A percentile compares a stretch with the other conserved stretches of the same genome.
These are phyloP conservation scores for Cercophora samala DNA, from an alignment of 495 filamentous ascomycete genomes.

Conservation along the genomic window DNA sequence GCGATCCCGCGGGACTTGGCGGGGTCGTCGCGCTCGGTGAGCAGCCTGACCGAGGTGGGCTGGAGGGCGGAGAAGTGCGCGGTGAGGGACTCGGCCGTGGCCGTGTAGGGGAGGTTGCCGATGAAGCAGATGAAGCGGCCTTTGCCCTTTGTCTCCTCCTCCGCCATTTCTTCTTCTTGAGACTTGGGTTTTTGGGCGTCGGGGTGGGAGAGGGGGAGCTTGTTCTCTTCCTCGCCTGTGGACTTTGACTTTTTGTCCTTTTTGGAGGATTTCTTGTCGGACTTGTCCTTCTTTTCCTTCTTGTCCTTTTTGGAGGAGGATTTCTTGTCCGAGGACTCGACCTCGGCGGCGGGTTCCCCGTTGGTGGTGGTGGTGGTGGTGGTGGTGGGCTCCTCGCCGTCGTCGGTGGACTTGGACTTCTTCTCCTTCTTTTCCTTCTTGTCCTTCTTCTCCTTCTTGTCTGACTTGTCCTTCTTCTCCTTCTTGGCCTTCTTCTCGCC, in stretches of 20 bases:
- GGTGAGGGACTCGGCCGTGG: conserved; percentile 61
- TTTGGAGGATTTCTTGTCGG: conserved; percentile 20
- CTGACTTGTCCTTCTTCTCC: conserved; percentile 42
- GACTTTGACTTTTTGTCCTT: conserved; percentile 17
- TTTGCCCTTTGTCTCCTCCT: conserved; percentile 18
- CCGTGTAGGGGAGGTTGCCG: conserved; percentile 85
- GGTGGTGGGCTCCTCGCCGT: conserved; percentile 18
- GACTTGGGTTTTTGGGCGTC: conserved; percentile 18
- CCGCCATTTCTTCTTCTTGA: conserved; percentile 30
- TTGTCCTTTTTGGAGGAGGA: conserved; percentile 34
- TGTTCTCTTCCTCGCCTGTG: conserved; percentile 26
- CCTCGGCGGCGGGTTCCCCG: conserved; percentile 21
- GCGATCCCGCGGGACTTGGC: conserved; percentile 78
- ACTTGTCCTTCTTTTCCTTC: conserved; percentile 29
- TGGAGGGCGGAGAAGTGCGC: conserved; percentile 75
- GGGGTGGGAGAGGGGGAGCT: conserved; percentile 7
- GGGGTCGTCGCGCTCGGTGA: conserved; percentile 66
- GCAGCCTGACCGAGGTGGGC: conserved; percentile 69
- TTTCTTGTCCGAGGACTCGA: conserved; percentile 23
- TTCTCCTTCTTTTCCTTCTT: conserved; percentile 39
- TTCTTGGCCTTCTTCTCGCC: conserved; percentile 39
- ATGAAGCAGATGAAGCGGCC: conserved; percentile 82
- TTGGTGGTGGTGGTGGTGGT: conserved; percentile 11
- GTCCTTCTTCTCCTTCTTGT: conserved; percentile 39
- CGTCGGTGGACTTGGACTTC: conserved; percentile 34